Conservation (phyloP, 179 eudicot genomes). For the Vitellaria paradoxa region DNA sequence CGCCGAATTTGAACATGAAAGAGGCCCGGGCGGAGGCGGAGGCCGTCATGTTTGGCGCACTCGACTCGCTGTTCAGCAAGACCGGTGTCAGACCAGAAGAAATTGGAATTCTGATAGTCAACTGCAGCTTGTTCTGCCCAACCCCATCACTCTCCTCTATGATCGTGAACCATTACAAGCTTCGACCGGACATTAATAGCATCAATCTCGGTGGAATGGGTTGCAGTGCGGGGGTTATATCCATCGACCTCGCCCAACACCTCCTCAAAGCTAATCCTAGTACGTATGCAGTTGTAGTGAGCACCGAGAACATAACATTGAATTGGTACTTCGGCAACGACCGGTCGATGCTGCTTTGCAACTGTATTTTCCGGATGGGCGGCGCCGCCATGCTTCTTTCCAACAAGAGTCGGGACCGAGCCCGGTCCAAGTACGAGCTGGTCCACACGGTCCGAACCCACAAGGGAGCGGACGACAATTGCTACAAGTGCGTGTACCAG, state of each 20-base stretch:
- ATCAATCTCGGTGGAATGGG: constrained; percentile 79
- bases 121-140: constrained; percentile 72
- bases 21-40: constrained; percentile 67
- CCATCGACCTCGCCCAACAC: constrained; percentile 62
- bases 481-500: constrained; percentile 69
- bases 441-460: constrained; percentile 77
- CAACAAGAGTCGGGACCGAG: constrained; percentile 40
- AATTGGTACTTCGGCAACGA: constrained; percentile 84
- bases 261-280: constrained; percentile 55
- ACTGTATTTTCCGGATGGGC: constrained; percentile 79
- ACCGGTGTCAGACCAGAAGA: constrained; percentile 56
- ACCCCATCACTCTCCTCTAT: constrained; percentile 76
- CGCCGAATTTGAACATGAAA: constrained; percentile 44
- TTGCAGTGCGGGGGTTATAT: constrained; percentile 75
- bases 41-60: constrained; percentile 57
- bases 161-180: constrained; percentile 75
- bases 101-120: constrained; percentile 62
- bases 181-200: constrained; percentile 48
- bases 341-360: constrained; percentile 71
- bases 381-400: constrained; percentile 73
- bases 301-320: constrained; percentile 69
- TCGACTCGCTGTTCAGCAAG: constrained; percentile 51
- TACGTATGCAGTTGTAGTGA: constrained; percentile 56
- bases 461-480: constrained; percentile 57
- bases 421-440: constrained; percentile 61